phyloP scores from a whole-genome alignment of 2,329 filamentous ascomycete species.

The Aspergillus persii region DNA sequence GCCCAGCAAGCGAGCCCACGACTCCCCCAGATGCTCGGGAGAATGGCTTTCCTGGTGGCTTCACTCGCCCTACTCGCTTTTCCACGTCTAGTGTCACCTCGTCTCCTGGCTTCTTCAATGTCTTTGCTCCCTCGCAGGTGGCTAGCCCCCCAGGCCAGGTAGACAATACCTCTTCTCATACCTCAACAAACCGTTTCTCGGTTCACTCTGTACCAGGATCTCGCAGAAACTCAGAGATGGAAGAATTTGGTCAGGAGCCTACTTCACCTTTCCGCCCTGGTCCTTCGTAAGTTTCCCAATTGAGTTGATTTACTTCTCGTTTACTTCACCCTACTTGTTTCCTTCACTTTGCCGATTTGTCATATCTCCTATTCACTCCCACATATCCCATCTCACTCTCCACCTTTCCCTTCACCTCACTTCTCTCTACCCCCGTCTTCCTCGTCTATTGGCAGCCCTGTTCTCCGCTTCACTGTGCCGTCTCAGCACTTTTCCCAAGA shows the following conservation, averaged over 20 bases:
- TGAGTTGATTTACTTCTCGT: not conserved
- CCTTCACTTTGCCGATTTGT: not conserved
- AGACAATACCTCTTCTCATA: constrained; percentile 50
- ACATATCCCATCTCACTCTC: not conserved
- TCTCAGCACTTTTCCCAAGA: no score
- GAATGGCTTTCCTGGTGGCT: constrained; percentile 72
- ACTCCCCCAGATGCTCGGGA: constrained; percentile 93
- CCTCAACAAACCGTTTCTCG: constrained; percentile 64
- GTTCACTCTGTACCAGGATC: constrained; percentile 85
- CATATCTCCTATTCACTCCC: not conserved
- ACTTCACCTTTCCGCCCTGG: constrained; percentile 65
- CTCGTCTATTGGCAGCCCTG: no score
- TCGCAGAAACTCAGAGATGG: constrained; percentile 84
- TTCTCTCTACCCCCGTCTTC: not conserved
- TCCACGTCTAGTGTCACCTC: constrained; percentile 85
- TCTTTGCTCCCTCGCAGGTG: constrained; percentile 72
- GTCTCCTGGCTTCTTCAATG: constrained; percentile 70
- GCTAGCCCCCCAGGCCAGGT: constrained; percentile 70
- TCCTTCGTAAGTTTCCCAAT: constrained; percentile 67
- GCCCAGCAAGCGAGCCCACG: constrained; percentile 89
- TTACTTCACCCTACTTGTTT: not conserved
- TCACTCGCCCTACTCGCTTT: constrained; percentile 82
- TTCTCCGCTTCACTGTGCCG: no score
- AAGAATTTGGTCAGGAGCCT: constrained; percentile 69
- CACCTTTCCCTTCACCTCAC: not conserved